These are phyloP conservation scores for Wickerhamomyces queroliae DNA, from an alignment of 805 yeast genomes.

Conservation along the genomic window DNA sequence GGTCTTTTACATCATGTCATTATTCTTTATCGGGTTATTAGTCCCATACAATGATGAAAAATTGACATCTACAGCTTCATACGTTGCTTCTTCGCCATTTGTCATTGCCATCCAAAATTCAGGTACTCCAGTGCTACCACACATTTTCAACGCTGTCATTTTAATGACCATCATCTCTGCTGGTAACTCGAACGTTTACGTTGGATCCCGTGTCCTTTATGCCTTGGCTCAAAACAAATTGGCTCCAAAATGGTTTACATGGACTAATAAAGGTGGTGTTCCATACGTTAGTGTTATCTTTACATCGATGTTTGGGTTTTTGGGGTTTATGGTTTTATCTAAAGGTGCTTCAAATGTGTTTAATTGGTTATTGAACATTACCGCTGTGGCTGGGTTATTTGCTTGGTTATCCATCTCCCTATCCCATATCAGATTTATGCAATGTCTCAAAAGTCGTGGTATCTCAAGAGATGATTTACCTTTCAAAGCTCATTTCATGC, in stretches of 20 bases:
- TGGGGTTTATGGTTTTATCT: slow-evolving; percentile 51
- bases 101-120: slow-evolving; percentile 59
- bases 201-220: slow-evolving; percentile 59
- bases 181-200: slow-evolving; percentile 64
- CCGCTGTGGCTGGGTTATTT: slow-evolving; percentile 62
- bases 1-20: slow-evolving; percentile 52
- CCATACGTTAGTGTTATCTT: slow-evolving; percentile 50
- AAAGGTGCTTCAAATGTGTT: slow-evolving; percentile 48
- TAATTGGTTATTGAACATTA: slow-evolving; percentile 60
- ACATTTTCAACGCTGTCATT: slow-evolving; percentile 63
- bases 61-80: slow-evolving; percentile 27
- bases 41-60: slow-evolving; percentile 57
- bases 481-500: slow-evolving; percentile 61
- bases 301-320: slow-evolving; percentile 51
- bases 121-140: slow-evolving; percentile 57
- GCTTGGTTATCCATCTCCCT: slow-evolving; percentile 60
- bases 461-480: slow-evolving; percentile 62
- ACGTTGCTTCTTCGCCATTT: slow-evolving; percentile 57
- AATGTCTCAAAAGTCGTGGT: slow-evolving; percentile 51
- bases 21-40: slow-evolving; percentile 59
- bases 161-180: slow-evolving; percentile 60
- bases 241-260: slow-evolving; percentile 48
- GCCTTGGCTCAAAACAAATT: slow-evolving; percentile 52
- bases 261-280: slow-evolving; percentile 50
- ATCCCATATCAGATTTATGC: slow-evolving; percentile 59